Evolutionary conservation across 78 protist species (phyloP), one percentile per base, ranked within the genome.

Genomic region (Capsaspora owczarzaki): DNA sequence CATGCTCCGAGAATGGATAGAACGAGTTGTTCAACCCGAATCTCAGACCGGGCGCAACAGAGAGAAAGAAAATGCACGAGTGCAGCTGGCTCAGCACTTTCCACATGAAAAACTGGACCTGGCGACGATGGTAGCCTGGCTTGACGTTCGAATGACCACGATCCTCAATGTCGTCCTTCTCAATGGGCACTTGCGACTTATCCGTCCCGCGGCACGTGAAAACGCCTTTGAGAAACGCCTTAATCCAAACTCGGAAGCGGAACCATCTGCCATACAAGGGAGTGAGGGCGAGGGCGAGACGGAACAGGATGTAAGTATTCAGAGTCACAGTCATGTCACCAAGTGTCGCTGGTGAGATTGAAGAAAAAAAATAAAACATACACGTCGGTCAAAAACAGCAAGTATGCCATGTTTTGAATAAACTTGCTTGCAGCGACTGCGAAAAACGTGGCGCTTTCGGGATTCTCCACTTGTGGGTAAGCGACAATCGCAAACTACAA

Each of bases 131-230:
- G 16, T 71, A 71, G 8, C 77, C 77, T 5, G 53, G 35, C 1
- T 29, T 4, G 27, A 40, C 3, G 33, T 71, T 71, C 38, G 77
- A 71, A 31, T 71, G 77, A 51, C 77, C 77, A 4, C 77, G 77
- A 31, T 71, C 77, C 38, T 42, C 14, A 8, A 25, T 6, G 77
- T 20, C 27, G 23, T 71, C 56, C 41, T 71, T 51, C n/a, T n/a
- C 19, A 31, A 71, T 43, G 53, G 41, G n/a, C 27, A 33, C 72
- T 41, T 25, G 6, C 43, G 43, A 63, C 25, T 16, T 1, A 31
- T 35, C 27, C n/a, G n/a, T n/a, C n/a, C n/a, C n/a, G n/a, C n/a
- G n/a, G n/a, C n/a, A n/a, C n/a, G n/a, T n/a, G n/a, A n/a, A 70
- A 14, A 35, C 41, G 33, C 42, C 27, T 5, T 41, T 41, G 31